These are phyloP conservation scores for Trapa incisa DNA, from an alignment of 345 rosid species.

Conservation along the genomic window DNA sequence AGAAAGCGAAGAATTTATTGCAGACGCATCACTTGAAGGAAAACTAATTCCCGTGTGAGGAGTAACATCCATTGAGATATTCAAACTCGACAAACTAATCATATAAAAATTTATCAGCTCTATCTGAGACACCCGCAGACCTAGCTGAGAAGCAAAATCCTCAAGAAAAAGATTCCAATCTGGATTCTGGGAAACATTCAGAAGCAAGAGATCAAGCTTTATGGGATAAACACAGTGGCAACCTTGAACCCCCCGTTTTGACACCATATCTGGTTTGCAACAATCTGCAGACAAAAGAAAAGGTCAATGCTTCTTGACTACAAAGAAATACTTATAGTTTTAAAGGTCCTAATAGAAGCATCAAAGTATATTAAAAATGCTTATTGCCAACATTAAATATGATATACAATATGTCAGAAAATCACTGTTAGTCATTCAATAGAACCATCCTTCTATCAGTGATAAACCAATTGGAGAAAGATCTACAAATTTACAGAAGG, in stretches of 20 bases:
- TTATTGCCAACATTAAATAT: not conserved
- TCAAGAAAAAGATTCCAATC: constrained; percentile 49
- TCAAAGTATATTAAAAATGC: not conserved
- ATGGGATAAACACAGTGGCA: constrained; percentile 98
- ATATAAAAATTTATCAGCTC: constrained; percentile 76
- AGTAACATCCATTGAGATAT: constrained; percentile 88
- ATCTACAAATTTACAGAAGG: not conserved
- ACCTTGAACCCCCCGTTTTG: constrained; percentile 55
- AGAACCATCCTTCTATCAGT: not conserved
- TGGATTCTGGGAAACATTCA: constrained; percentile 78
- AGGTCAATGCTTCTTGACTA: not conserved
- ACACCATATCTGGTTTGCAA: constrained; percentile 66
- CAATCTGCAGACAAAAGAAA: constrained; percentile 36
- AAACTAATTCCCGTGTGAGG: constrained; percentile 79
- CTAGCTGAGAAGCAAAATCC: constrained; percentile 73
- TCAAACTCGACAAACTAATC: constrained; percentile 53
- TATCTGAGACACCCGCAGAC: constrained; percentile 60
- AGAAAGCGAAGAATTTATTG: constrained; percentile 62
- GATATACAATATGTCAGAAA: not conserved
- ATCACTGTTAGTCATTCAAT: not conserved
- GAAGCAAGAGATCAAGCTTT: constrained; percentile 83
- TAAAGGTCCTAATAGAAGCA: not conserved
- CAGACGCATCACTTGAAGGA: constrained; percentile 56
- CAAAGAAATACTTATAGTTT: not conserved
- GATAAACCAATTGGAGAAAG: not conserved